Evolutionary conservation across 495 filamentous ascomycete genomes (phyloP).

Genomic region (Lasiosphaeria hispida): DNA sequence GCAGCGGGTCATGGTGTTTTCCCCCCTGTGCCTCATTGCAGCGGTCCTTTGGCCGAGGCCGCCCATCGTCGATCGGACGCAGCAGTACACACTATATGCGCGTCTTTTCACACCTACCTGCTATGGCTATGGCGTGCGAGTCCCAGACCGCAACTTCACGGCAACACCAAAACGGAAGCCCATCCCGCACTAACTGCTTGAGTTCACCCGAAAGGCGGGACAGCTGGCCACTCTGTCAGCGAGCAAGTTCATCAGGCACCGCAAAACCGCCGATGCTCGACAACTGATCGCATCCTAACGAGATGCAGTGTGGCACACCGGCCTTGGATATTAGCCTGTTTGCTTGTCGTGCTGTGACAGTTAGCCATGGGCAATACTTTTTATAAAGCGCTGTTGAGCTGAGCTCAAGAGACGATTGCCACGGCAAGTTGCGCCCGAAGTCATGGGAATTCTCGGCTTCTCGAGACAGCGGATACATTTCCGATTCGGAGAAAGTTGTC

Average conservation of each 20-base stretch:
- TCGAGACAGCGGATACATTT: slow-evolving; percentile 7
- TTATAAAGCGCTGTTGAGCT: background rate
- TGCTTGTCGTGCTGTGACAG: slow-evolving; percentile 1
- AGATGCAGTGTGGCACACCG: background rate
- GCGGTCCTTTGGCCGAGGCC: background rate
- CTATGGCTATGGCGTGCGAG: slow-evolving; percentile 14
- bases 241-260: slow-evolving; percentile 1
- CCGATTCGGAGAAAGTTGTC: slow-evolving; percentile 17
- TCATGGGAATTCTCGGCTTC: slow-evolving; percentile 8
- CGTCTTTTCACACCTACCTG: slow-evolving; percentile 3
- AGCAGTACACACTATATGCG: slow-evolving; percentile 3
- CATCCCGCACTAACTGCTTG: background rate
- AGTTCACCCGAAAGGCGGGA: slow-evolving; percentile 11
- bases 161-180: slow-evolving; percentile 7
- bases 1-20: no score
- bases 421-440: background rate
- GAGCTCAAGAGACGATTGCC: background rate
- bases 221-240: slow-evolving; percentile 6
- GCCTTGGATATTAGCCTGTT: slow-evolving; percentile 22
- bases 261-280: slow-evolving; percentile 11
- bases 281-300: background rate
- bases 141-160: slow-evolving; percentile 25
- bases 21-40: background rate
- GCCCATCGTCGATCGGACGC: background rate
- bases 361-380: background rate